Conservation (phyloP, 257 asterid species). For the Solanum virginianum region DNA sequence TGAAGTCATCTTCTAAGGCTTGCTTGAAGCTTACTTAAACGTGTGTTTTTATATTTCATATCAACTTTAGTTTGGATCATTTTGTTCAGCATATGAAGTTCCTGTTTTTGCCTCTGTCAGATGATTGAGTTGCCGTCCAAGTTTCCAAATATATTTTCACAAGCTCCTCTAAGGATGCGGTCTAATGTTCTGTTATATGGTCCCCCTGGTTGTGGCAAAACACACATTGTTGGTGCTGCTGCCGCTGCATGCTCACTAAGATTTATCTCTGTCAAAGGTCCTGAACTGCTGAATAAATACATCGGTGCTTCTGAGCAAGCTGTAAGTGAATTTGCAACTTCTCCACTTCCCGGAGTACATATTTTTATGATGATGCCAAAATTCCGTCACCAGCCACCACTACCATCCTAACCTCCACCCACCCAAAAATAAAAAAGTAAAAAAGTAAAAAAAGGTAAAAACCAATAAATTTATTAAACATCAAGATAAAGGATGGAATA, state of each 20-base stretch:
- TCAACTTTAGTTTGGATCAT: neutral
- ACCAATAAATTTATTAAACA: neutral
- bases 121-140: slow-evolving; percentile 96
- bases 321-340: slow-evolving; percentile 31
- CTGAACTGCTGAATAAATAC: slow-evolving; percentile 89
- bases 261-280: slow-evolving; percentile 95
- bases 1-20: neutral
- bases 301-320: slow-evolving; percentile 99
- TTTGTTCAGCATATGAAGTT: neutral
- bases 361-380: neutral
- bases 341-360: neutral
- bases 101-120: slow-evolving; percentile 15
- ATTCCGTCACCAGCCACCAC: neutral
- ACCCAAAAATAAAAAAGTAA: neutral
- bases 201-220: slow-evolving; percentile 99
- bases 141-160: slow-evolving; percentile 69
- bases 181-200: slow-evolving; percentile 95
- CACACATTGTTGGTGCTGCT: slow-evolving; percentile 96
- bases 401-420: neutral
- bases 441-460: neutral
- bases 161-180: slow-evolving; percentile 89
- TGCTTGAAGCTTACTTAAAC: neutral
- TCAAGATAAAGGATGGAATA: neutral
- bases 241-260: slow-evolving; percentile 96
- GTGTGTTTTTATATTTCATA: neutral